Evolutionary conservation across 2,329 filamentous ascomycete genomes (phyloP), one percentile per base, ranked within the genome.

Genomic region (Colletotrichum sp.): DNA sequence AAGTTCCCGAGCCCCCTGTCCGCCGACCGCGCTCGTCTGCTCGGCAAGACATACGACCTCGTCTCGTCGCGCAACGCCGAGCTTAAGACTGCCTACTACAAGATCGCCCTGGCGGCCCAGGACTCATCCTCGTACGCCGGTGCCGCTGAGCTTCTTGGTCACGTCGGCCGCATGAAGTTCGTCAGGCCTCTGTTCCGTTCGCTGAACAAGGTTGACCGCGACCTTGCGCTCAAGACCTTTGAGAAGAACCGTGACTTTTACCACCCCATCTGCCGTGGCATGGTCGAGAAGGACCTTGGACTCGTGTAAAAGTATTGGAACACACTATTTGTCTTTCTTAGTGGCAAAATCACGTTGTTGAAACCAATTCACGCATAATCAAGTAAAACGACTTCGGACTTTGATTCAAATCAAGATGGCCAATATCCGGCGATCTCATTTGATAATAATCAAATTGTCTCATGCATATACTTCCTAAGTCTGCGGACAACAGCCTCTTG

Each of bases 101-200:
- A 92, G 70, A 91, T 98, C 38, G 95, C 95, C 2, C 89, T 99
- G 81, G 91, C 91, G 80, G 94, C 95, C 15, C 91, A 92, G 73
- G 94, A 96, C 80, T 84, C 89, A 67, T 90, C 88, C 73, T 91
- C 94, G 48, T 95, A 96, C 80, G 83, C 91, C 75, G 93, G 93
- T 2, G 92, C 95, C 1, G 92, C 94, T 2, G 91, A 94, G 74
- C 87, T 98, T 71, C 88, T 98, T 52, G 94, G 95, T 36, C 89
- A 90, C 68, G 96, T 98, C 28, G 97, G 97, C 15, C 89, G 97
- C 73, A 98, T 99, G 97, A 98, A 98, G 90, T 98, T 96, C 84
- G 96, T 98, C 75, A 89, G 96, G 64, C 95, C 96, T 26, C 85
- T 98, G 81, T 98, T 94, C 86, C 90, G 94, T 76, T 90, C 91